Evolutionary conservation across 225 moss, liverwort and hornwort genomes (phyloP).

Genomic region (Pseudoscleropodium purum): DNA sequence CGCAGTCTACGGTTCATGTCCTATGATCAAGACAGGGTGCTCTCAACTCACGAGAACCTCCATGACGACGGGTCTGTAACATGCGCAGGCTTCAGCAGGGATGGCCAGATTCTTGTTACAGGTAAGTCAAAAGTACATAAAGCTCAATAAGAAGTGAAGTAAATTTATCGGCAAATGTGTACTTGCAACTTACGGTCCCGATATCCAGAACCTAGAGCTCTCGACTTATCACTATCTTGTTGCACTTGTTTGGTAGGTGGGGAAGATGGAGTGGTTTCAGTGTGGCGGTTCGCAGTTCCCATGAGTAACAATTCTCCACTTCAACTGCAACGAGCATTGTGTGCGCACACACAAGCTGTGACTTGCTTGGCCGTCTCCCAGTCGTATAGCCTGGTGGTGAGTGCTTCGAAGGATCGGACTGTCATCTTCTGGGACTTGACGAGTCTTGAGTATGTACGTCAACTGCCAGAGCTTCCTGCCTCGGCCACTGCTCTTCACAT

Average conservation of each 20-base stretch:
- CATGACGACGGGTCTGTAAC: constrained; percentile 81
- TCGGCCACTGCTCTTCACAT: constrained; percentile 73
- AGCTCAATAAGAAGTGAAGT: neutral
- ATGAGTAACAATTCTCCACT: constrained; percentile 59
- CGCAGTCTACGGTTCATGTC: constrained; percentile 79
- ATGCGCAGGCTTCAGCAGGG: constrained; percentile 91
- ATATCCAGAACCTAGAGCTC: neutral
- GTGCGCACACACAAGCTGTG: constrained; percentile 83
- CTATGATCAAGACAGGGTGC: constrained; percentile 87
- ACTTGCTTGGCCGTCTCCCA: constrained; percentile 92
- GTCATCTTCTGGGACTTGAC: constrained; percentile 98
- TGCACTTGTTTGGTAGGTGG: constrained; percentile 52
- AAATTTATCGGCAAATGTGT: neutral
- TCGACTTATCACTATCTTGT: neutral
- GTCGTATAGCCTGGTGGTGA: constrained; percentile 91
- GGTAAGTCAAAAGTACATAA: neutral
- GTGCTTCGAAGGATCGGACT: constrained; percentile 79
- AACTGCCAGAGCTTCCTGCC: constrained; percentile 80
- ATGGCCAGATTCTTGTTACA: constrained; percentile 87
- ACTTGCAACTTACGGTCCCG: neutral
- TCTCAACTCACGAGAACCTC: constrained; percentile 89
- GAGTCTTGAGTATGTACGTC: constrained; percentile 85
- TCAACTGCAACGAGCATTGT: constrained; percentile 76
- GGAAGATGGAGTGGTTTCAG: constrained; percentile 85
- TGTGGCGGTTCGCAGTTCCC: constrained; percentile 57